Evolutionary conservation across 768 basidiomycete genomes (phyloP).

Genomic region (Termitomyces sp.): DNA sequence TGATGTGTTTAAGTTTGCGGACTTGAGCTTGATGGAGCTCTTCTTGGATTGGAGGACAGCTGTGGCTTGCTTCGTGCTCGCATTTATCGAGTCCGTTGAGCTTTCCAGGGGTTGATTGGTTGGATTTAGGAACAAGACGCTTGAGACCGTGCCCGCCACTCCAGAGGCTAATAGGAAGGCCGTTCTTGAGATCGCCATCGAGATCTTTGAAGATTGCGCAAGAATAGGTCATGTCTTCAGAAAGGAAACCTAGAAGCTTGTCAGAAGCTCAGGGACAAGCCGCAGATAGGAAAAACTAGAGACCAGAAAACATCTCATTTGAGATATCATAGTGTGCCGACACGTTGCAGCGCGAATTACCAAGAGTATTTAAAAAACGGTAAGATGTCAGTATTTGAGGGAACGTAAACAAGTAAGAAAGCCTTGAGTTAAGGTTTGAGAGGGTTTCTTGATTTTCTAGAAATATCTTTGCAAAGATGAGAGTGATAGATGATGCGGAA

Average conservation of each 20-base stretch:
- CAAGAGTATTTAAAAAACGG: slow-evolving; percentile 59
- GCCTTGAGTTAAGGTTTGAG: not conserved
- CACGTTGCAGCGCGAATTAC: slow-evolving; percentile 62
- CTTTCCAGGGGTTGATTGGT: not conserved
- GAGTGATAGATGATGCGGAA: slow-evolving; percentile 22
- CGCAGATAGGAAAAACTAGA: slow-evolving; percentile 38
- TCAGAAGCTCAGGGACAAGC: not conserved
- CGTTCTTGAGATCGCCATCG: not conserved
- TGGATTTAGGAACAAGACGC: not conserved
- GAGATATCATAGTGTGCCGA: slow-evolving; percentile 77
- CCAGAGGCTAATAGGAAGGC: not conserved
- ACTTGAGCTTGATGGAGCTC: not conserved
- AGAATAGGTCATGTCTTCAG: not conserved
- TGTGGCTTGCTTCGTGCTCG: not conserved
- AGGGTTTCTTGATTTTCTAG: not conserved
- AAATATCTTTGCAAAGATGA: not conserved
- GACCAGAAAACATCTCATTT: slow-evolving; percentile 68
- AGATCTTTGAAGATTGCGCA: not conserved
- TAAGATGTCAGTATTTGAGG: slow-evolving; percentile 23
- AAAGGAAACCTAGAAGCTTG: not conserved
- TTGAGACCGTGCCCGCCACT: not conserved
- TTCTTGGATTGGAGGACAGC: not conserved
- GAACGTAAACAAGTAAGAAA: not conserved
- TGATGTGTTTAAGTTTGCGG: slow-evolving; percentile 27
- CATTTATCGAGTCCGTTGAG: not conserved